Percentiles rank a stretch among this genome's conserved stretches.
phyloP scores from a whole-genome alignment of 805 yeast species.

The Lachancea lanzarotensis region DNA sequence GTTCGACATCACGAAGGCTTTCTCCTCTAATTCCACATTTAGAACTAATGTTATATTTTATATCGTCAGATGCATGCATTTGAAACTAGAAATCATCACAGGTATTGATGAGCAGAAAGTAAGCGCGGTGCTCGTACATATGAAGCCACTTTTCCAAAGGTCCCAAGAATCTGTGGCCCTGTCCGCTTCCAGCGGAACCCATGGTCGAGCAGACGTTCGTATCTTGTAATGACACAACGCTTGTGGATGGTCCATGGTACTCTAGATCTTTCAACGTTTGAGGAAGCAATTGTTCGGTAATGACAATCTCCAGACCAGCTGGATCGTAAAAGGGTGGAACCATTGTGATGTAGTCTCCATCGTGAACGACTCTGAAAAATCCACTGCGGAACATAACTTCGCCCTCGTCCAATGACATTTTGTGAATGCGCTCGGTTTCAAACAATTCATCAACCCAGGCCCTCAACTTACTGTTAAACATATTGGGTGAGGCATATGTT shows the following conservation, averaged over 20 bases:
- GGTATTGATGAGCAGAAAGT: conserved; percentile 32
- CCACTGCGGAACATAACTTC: conserved; percentile 32
- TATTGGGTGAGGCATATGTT: conserved; percentile 58
- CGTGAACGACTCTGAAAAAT: conserved; percentile 50
- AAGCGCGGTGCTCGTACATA: conserved; percentile 35
- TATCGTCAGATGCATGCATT: neutral
- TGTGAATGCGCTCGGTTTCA: conserved; percentile 32
- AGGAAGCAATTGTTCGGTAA: conserved; percentile 34
- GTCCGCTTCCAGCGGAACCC: conserved; percentile 1
- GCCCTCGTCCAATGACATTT: conserved; percentile 17
- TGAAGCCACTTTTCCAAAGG: conserved; percentile 22
- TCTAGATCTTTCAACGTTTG: conserved; percentile 24
- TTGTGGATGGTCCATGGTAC: conserved; percentile 20
- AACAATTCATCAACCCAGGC: conserved; percentile 48
- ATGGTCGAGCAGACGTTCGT: neutral
- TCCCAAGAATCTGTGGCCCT: conserved; percentile 5
- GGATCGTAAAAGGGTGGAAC: conserved; percentile 51
- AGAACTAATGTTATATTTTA: neutral
- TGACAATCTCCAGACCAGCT: conserved; percentile 47
- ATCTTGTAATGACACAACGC: conserved; percentile 5
- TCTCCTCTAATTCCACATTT: neutral
- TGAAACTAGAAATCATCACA: conserved; percentile 26
- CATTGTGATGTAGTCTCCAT: conserved; percentile 51
- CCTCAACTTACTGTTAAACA: conserved; percentile 49
- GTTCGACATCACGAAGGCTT: neutral